A percentile compares a stretch with the other conserved stretches of the same genome.
These are phyloP conservation scores for Quercus berberidifolia DNA, from an alignment of 306 rosid species.

Conservation along the genomic window DNA sequence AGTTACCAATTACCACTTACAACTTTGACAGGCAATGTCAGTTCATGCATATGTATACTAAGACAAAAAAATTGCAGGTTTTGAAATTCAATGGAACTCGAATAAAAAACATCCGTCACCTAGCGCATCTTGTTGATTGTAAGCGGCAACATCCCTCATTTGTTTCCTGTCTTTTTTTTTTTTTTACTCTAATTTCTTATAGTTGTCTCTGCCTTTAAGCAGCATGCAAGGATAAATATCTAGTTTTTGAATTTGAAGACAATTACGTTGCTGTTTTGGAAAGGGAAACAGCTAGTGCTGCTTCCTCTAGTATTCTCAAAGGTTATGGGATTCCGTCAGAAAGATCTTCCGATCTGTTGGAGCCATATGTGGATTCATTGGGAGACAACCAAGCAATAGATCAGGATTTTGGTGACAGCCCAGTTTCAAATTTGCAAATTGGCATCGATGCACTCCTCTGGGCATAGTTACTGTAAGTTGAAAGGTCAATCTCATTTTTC, in stretches of 20 bases:
- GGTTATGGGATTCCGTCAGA: constrained; percentile 86
- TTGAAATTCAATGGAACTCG: constrained; percentile 73
- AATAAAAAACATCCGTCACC: constrained; percentile 80
- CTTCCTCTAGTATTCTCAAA: constrained; percentile 66
- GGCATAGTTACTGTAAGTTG: constrained; percentile 34
- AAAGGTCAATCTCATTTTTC: constrained; percentile 1
- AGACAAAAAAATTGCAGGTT: constrained; percentile 52
- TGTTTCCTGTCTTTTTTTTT: neutral
- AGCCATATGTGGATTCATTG: constrained; percentile 58
- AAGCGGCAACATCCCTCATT: constrained; percentile 30
- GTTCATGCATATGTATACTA: neutral
- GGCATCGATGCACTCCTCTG: constrained; percentile 74
- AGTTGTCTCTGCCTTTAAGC: constrained; percentile 29
- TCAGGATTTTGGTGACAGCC: constrained; percentile 52
- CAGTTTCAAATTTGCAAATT: constrained; percentile 72
- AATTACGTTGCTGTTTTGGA: constrained; percentile 76
- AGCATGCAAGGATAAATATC: constrained; percentile 78
- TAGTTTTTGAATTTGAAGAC: constrained; percentile 86
- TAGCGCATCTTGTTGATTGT: constrained; percentile 89
- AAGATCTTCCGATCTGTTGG: constrained; percentile 74
- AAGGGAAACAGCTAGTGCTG: constrained; percentile 60
- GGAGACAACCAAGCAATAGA: constrained; percentile 42
- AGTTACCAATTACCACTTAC: constrained; percentile 16
- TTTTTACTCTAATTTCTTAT: constrained; percentile 11
- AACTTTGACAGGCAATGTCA: neutral